A percentile compares a stretch with the other conserved stretches of the same genome.
These are phyloP conservation scores for Halophytophthora polymorphica DNA, from an alignment of 352 stramenopile genomes.

Conservation along the genomic window DNA sequence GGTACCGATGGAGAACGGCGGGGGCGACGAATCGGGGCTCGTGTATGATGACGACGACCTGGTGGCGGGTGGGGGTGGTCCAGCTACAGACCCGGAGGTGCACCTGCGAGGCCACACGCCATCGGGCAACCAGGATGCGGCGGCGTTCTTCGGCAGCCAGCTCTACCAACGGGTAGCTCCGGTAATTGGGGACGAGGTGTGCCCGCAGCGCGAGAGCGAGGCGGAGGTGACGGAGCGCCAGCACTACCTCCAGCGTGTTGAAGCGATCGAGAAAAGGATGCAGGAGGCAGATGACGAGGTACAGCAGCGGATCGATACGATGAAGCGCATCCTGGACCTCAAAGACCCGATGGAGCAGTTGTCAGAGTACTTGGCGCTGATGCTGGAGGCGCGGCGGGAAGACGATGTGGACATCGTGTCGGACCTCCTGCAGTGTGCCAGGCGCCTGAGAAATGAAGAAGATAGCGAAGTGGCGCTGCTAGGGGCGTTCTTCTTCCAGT, in stretches of 20 bases:
- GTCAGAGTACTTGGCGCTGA: constrained; percentile 54
- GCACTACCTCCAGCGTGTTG: constrained; percentile 36
- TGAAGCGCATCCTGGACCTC: constrained; percentile 56
- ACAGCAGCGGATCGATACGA: constrained; percentile 44
- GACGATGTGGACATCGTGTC: constrained; percentile 33
- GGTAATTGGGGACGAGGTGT: background rate
- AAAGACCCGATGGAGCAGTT: constrained; percentile 59
- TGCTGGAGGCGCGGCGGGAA: constrained; percentile 30
- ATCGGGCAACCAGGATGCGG: constrained; percentile 10
- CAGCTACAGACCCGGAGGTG: constrained; percentile 28
- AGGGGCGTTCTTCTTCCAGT: constrained; percentile 61
- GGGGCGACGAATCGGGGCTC: constrained; percentile 31
- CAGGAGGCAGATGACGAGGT: constrained; percentile 25
- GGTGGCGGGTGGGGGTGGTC: constrained; percentile 13
- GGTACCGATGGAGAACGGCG: constrained; percentile 34
- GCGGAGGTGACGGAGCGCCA: constrained; percentile 37
- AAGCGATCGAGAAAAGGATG: constrained; percentile 41
- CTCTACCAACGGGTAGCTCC: constrained; percentile 10
- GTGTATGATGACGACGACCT: constrained; percentile 58
- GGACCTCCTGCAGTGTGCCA: constrained; percentile 54
- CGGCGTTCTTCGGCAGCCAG: constrained; percentile 19
- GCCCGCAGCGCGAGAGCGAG: constrained; percentile 4
- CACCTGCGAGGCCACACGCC: constrained; percentile 27
- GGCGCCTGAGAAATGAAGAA: constrained; percentile 32
- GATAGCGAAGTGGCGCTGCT: constrained; percentile 61